Evolutionary conservation across 805 yeast species (phyloP), one percentile per base, ranked within the genome.

Genomic region (Candida argentea): DNA sequence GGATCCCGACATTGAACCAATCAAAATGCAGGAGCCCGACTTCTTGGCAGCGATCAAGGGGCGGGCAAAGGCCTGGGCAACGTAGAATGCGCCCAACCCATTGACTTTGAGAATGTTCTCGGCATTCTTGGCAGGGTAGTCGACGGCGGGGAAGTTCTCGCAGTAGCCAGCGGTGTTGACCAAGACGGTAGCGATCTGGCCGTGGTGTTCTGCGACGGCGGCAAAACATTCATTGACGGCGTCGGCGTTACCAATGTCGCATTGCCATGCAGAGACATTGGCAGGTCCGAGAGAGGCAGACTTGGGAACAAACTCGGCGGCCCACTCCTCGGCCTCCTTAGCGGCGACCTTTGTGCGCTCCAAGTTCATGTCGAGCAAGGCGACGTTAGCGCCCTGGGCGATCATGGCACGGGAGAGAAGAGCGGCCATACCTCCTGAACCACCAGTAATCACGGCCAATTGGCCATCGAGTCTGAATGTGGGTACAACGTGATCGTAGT

Each of bases 161-260:
- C 86, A 77, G 60, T 76, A 81, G 9, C 93, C 91, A n/a, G 93
- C 91, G 28, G 85, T 68, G 62, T 81, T 79, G 35, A 81, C 67
- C 41, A 81, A 63, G 38, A 79, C 59, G 40, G 75, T 73, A 21
- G 85, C 75, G 24, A 76, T 62, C 34, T 66, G 60, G 16, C 70
- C 73, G 50, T 77, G 80, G 46, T 67, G 75, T 28, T 57, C 63
- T 42, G 69, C 67, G 39, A 76, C 67, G 20, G 66, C 61, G 14
- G 51, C 41, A 46, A 79, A 75, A 4, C 70, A 61, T 17, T 55
- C 53, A 28, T 73, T 76, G 31, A 80, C 87, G 27, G 62, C 51
- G 22, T 53, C 65, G 13, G 77, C 67, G 43, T 76, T 76, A 3
- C 82, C 74, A 43, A 81, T 77, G 57, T 81, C 78, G 46, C 89